Evolutionary conservation across 148 eudicot genomes (phyloP).

Genomic region (Rhododendron ovatum): DNA sequence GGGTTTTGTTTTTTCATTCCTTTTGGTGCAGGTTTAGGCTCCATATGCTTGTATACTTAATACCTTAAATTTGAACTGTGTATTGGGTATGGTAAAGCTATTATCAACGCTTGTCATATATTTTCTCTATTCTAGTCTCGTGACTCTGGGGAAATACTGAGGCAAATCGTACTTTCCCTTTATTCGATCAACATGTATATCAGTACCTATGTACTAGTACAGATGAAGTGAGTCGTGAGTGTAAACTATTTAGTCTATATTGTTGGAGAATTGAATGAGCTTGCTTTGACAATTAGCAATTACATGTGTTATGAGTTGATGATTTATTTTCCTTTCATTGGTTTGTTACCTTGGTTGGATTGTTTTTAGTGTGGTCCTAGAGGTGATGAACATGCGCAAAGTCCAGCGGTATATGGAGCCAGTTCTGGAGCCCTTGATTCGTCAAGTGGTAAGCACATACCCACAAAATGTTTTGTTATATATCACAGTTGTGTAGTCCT

Average conservation of each 20-base stretch:
- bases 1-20: not conserved
- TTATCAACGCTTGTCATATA: not conserved
- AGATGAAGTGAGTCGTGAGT: not conserved
- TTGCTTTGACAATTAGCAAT: not conserved
- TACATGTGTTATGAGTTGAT: not conserved
- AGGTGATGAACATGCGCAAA: slow-evolving; percentile 42
- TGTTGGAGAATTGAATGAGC: slow-evolving; percentile 1
- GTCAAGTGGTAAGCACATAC: slow-evolving; percentile 57
- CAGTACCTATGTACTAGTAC: not conserved
- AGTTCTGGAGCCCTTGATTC: slow-evolving; percentile 48
- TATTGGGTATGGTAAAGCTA: not conserved
- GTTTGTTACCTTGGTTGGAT: not conserved
- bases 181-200: not conserved
- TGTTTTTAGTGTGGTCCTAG: slow-evolving; percentile 45
- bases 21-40: not conserved
- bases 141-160: not conserved
- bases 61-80: not conserved
- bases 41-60: too few species aligned
- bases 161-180: not conserved
- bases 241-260: not conserved
- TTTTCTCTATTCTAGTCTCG: not conserved
- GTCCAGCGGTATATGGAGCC: slow-evolving; percentile 50
- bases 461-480: not conserved
- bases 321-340: not conserved
- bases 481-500: not conserved